These are phyloP conservation scores for Globisporangium parvum DNA, from an alignment of 352 stramenopile genomes.

Conservation along the genomic window DNA sequence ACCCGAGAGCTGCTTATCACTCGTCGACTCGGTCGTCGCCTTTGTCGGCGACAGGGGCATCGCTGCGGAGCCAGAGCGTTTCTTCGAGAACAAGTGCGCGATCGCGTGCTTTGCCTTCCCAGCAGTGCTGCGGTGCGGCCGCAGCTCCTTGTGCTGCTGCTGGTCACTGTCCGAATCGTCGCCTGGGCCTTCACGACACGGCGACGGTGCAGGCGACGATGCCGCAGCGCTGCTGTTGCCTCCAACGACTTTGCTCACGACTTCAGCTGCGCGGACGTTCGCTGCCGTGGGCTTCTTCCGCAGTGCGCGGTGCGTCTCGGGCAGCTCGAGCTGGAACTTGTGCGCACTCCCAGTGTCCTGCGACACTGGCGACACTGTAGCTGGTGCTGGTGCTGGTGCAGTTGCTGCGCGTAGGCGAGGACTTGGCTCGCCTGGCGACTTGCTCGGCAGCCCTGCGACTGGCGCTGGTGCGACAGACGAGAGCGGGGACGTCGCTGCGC, in stretches of 20 bases:
- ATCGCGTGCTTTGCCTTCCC: constrained; percentile 20
- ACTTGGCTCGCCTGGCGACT: constrained; percentile 12
- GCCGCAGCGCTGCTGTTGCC: too few relatives aligned
- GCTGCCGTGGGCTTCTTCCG: constrained; percentile 23
- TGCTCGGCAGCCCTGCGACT: constrained; percentile 8
- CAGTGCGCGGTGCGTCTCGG: constrained; percentile 34
- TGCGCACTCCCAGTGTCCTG: constrained; percentile 10
- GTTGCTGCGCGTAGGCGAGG: constrained; percentile 6
- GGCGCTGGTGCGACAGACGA: constrained; percentile 7
- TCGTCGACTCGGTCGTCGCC: not conserved
- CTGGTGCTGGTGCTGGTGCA: not conserved
- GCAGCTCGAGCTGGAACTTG: constrained; percentile 41
- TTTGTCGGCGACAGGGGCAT: constrained; percentile 7
- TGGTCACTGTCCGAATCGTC: not conserved
- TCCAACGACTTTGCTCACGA: not conserved
- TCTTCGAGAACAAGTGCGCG: constrained; percentile 18
- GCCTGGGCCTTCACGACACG: not conserved
- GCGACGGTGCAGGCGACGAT: not conserved
- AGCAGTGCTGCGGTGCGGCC: constrained; percentile 7
- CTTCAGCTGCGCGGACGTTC: constrained; percentile 3
- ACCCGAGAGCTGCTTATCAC: not conserved
- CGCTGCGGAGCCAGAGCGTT: constrained; percentile 4
- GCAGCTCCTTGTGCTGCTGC: not conserved
- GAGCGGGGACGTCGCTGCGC: constrained; percentile 6
- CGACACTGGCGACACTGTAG: not conserved